These are phyloP conservation scores for Aureobasidium sp. DNA, from an alignment of 2,329 filamentous ascomycete genomes.

Conservation along the genomic window DNA sequence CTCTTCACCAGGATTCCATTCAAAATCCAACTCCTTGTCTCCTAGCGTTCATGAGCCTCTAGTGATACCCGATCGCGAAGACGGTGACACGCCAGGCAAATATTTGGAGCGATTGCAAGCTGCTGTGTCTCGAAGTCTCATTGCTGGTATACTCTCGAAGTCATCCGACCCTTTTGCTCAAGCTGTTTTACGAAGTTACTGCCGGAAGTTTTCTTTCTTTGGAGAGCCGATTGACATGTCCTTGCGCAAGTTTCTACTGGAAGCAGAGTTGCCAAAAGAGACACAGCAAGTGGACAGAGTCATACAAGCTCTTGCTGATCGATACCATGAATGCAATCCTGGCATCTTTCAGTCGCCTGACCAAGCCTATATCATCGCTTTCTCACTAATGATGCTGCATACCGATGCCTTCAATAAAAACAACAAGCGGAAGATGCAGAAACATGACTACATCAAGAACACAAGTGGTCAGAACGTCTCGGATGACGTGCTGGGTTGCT, in stretches of 20 bases:
- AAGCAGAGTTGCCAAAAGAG: constrained; percentile 91
- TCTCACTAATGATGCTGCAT: constrained; percentile 91
- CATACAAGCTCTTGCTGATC: constrained; percentile 86
- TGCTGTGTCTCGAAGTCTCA: constrained; percentile 68
- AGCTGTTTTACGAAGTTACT: constrained; percentile 84
- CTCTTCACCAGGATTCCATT: constrained; percentile 65
- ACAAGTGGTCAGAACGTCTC: constrained; percentile 86
- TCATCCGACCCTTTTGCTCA: constrained; percentile 77
- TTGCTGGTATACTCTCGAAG: constrained; percentile 80
- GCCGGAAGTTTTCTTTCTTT: constrained; percentile 91
- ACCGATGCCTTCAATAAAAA: constrained; percentile 99
- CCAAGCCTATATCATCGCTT: constrained; percentile 97
- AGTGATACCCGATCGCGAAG: constrained; percentile 68
- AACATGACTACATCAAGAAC: constrained; percentile 90
- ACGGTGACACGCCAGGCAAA: constrained; percentile 83
- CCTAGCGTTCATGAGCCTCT: constrained; percentile 59
- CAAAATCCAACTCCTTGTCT: constrained; percentile 78
- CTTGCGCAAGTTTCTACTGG: constrained; percentile 89
- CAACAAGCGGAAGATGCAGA: constrained; percentile 99
- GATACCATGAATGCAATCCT: constrained; percentile 97
- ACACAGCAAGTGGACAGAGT: constrained; percentile 97
- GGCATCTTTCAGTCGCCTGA: constrained; percentile 87
- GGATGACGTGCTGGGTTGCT: constrained; percentile 86
- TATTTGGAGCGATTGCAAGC: constrained; percentile 82
- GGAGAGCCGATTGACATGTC: constrained; percentile 98